Base-by-base conservation (phyloP, 2,329 filamentous ascomycete species). In the Neopestalotiopsis rosae region DNA sequence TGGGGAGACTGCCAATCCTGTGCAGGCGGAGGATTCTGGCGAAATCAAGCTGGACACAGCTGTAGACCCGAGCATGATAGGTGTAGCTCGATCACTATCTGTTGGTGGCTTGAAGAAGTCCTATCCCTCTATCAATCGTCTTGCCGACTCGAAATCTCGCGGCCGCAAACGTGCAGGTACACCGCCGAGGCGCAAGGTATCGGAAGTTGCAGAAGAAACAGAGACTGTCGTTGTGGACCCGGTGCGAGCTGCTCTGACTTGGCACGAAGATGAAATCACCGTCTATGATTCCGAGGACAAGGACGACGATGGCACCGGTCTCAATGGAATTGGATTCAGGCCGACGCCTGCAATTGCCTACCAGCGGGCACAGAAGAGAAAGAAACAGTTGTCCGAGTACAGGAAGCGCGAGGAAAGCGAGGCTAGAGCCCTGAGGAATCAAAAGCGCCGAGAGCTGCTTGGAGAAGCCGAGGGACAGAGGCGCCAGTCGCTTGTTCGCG, bases 181-280 rank as follows among this genome's bases (percentile, higher is more conserved):
- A 9, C 76, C 77, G 32, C 77, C 77, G 1, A 76, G 70, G 62
- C 70, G 71, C 20, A 78, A 74, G 52, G 20, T 57, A 34, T 59
- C 71, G 28, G 72, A 72, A 32, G 38, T 70, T 6, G 75, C 74
- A 38, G 71, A 71, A 17, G 79, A 81, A 9, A 77, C 80, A 9
- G 81, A 80, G 13, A 73, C 76, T 13, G 67, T 78, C 57, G 77
- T 88, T 34, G 79, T 83, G 66, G 88, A 89, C 67, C 87, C 87
- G 0, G 75, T 89, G 10, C 84, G 88, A 45, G 88, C 89, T 6
- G 85, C 88, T 2, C 81, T 91, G 66, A 91, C 90, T 1, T 92
- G 90, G 90, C 89, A 89, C 73, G 88, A 91, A 71, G 87, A 91
- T 72, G 90, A 91, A 75, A 91, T 92, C 70, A 91, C 90, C 1